Evolutionary conservation across 257 asterid species (phyloP).

Genomic region (Przewalskia tangutica): DNA sequence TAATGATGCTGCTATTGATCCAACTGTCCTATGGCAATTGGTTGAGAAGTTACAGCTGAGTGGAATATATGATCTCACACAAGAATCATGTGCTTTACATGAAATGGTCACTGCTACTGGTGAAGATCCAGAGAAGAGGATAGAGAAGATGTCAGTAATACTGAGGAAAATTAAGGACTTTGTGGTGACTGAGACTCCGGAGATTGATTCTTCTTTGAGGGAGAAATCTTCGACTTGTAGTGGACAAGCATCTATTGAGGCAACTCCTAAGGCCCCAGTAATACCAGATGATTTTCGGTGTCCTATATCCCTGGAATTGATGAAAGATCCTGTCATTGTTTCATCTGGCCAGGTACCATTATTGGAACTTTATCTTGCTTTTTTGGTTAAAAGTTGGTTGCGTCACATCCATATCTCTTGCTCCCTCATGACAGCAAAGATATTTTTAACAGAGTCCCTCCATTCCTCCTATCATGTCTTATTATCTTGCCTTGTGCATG

Average conservation of each 20-base stretch:
- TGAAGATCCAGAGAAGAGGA: constrained; percentile 79
- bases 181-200: constrained; percentile 75
- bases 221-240: constrained; percentile 45
- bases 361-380: constrained; percentile 3
- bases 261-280: constrained; percentile 42
- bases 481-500: neutral
- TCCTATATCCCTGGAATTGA: constrained; percentile 88
- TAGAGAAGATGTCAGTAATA: constrained; percentile 91
- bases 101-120: constrained; percentile 83
- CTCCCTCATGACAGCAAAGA: constrained; percentile 1
- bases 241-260: constrained; percentile 35
- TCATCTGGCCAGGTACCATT: constrained; percentile 88
- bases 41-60: constrained; percentile 75
- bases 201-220: constrained; percentile 26
- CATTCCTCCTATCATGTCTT: neutral
- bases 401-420: constrained; percentile 4
- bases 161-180: constrained; percentile 84
- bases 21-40: constrained; percentile 45
- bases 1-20: constrained; percentile 34
- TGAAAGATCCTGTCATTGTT: constrained; percentile 96
- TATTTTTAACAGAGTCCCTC: neutral
- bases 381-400: constrained; percentile 1
- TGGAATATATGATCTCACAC: constrained; percentile 73
- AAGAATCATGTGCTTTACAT: constrained; percentile 93
- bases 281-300: constrained; percentile 98